Conservation (phyloP, 495 filamentous ascomycete species). For the Aspergillus nidulans region DNA sequence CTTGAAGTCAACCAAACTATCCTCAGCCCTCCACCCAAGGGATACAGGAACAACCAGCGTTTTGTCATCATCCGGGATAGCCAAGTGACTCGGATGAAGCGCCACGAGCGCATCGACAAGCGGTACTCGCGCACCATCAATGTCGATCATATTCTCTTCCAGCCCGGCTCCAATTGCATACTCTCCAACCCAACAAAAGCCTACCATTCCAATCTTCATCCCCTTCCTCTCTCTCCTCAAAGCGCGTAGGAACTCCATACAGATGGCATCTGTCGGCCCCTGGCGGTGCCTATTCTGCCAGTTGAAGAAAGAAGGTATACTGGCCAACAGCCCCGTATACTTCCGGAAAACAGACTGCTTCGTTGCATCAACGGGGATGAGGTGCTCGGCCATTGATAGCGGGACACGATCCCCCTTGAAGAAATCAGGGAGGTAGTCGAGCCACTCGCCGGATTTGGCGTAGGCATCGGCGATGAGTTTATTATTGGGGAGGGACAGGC, state of each 20-base stretch:
- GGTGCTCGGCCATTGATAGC: background rate
- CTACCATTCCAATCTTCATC: background rate
- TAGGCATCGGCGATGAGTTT: constrained; percentile 1
- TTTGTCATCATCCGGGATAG: background rate
- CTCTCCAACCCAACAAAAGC: background rate
- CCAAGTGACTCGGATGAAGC: background rate
- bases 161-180: background rate
- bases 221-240: background rate
- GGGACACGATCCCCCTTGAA: constrained; percentile 4
- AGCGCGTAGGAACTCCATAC: background rate
- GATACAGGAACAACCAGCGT: background rate
- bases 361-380: background rate
- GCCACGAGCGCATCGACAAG: background rate
- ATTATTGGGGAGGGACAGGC: background rate
- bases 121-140: background rate
- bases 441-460: background rate
- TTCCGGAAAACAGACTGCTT: background rate
- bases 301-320: background rate
- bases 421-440: constrained; percentile 4
- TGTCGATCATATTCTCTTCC: background rate
- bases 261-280: background rate
- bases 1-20: background rate
- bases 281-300: background rate
- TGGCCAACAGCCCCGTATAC: background rate
- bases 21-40: background rate